phyloP scores from a whole-genome alignment of 345 rosid species.

The Acer negundo region DNA sequence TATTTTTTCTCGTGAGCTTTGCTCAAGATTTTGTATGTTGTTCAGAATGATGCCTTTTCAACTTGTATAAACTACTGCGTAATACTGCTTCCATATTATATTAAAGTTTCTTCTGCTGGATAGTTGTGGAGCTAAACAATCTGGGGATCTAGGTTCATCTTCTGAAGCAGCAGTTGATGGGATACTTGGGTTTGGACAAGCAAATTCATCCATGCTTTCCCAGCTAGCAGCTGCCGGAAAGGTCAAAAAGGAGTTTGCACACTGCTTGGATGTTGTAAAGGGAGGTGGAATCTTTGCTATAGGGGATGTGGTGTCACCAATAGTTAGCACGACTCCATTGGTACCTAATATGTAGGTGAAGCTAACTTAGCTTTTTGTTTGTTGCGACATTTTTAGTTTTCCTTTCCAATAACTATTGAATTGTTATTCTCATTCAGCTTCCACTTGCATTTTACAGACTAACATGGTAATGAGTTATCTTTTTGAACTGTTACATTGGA shows the following conservation, averaged over 20 bases:
- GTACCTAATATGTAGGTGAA: conserved; percentile 70
- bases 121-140: conserved; percentile 77
- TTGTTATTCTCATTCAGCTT: neutral
- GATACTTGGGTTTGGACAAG: conserved; percentile 86
- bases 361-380: conserved; percentile 26
- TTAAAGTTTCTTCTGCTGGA: conserved; percentile 13
- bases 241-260: conserved; percentile 67
- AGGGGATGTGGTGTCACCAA: conserved; percentile 71
- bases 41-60: neutral
- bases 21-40: neutral
- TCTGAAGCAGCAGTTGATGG: conserved; percentile 78
- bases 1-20: neutral
- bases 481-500: neutral
- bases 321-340: conserved; percentile 68
- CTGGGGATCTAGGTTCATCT: conserved; percentile 65
- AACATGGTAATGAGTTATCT: neutral
- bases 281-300: conserved; percentile 93
- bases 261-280: conserved; percentile 68
- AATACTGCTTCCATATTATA: conserved; percentile 12
- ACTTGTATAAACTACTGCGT: neutral
- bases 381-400: neutral
- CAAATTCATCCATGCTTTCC: conserved; percentile 79
- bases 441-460: neutral
- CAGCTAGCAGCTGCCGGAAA: conserved; percentile 74
- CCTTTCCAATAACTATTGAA: neutral